Conservation (phyloP, 2,329 filamentous ascomycete genomes). For the Coniochaeta sp. region DNA sequence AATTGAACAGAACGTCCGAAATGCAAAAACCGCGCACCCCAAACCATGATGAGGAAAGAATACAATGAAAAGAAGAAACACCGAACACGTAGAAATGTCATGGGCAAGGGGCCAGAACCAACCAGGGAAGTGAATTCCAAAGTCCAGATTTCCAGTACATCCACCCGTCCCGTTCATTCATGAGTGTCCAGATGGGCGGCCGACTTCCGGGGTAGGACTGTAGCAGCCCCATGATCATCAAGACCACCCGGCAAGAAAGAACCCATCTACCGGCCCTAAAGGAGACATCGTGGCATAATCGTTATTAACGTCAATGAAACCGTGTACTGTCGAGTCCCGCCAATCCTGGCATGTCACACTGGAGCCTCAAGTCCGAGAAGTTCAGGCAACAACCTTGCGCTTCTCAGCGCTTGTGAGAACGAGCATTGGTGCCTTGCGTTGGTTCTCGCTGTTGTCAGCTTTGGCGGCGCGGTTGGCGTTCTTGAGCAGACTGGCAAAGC, state of each 20-base stretch:
- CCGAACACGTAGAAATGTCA: not conserved
- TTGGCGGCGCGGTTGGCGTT: conserved; percentile 48
- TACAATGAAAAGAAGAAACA: not conserved
- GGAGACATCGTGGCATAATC: conserved; percentile 3
- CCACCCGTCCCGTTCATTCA: not conserved
- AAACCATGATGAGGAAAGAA: not conserved
- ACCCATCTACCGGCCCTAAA: conserved; percentile 1
- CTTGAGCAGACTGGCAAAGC: conserved; percentile 62
- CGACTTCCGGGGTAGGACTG: not conserved
- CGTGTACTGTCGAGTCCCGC: not conserved
- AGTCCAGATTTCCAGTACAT: not conserved
- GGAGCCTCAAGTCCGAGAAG: not conserved
- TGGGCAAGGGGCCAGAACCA: not conserved
- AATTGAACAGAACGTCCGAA: not conserved
- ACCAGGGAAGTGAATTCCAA: not conserved
- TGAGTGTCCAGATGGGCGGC: not conserved
- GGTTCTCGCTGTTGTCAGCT: conserved; percentile 48
- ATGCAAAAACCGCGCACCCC: conserved; percentile 1
- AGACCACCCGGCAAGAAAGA: not conserved
- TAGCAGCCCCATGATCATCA: not conserved
- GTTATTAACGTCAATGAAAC: conserved; percentile 4
- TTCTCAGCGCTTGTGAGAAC: conserved; percentile 86
- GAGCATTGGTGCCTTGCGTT: conserved; percentile 79
- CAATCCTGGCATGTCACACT: too few species aligned
- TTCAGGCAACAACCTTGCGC: conserved; percentile 59